These are phyloP conservation scores for Globisporangium cederbergense DNA, from an alignment of 352 stramenopile genomes.

Conservation along the genomic window DNA sequence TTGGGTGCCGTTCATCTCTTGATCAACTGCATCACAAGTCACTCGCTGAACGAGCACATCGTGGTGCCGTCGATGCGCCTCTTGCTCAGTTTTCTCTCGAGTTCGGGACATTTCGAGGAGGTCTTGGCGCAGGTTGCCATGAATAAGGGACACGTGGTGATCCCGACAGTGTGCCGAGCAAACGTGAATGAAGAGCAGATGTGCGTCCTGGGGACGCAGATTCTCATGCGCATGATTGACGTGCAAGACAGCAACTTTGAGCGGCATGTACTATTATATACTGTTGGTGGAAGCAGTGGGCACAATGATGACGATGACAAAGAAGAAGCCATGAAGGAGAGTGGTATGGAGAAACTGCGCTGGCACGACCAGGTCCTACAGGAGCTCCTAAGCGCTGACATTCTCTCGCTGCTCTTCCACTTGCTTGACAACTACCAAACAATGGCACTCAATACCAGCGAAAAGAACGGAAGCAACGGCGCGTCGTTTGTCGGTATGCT, in stretches of 20 bases:
- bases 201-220: constrained; percentile 4
- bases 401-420: constrained; percentile 24
- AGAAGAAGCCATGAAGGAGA: not conserved
- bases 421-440: constrained; percentile 22
- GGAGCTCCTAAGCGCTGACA: constrained; percentile 20
- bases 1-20: not conserved
- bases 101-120: constrained; percentile 3
- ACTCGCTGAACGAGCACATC: constrained; percentile 2
- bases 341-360: not conserved
- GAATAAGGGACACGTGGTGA: constrained; percentile 1
- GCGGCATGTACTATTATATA: not conserved
- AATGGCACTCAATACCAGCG: not conserved
- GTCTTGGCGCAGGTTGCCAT: not conserved
- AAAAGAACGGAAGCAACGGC: not conserved
- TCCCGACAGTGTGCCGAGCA: constrained; percentile 3
- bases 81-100: constrained; percentile 5
- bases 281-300: not conserved
- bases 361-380: constrained; percentile 17
- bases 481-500: constrained; percentile 20
- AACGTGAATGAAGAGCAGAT: constrained; percentile 8
- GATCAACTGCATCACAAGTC: not conserved
- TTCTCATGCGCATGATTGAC: constrained; percentile 12
- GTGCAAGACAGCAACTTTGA: constrained; percentile 9
- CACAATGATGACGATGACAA: not conserved
- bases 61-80: constrained; percentile 1